A percentile compares a stretch with the other conserved stretches of the same genome.
These are phyloP conservation scores for Aspergillus ibericus DNA, from an alignment of 2,329 filamentous ascomycete genomes.

Conservation along the genomic window DNA sequence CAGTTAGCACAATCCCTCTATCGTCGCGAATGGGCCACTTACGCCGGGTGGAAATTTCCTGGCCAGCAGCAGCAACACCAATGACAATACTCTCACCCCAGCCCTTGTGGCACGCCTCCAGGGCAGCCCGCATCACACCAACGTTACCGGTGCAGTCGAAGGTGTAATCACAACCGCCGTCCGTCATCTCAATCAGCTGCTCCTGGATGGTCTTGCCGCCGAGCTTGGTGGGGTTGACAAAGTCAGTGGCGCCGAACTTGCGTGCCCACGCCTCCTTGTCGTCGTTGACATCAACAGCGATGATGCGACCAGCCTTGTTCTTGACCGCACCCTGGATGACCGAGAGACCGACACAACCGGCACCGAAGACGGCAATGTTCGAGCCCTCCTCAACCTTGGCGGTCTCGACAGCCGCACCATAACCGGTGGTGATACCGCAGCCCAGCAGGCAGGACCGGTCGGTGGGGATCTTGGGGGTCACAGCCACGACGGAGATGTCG, in stretches of 20 bases:
- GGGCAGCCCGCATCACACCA: conserved; percentile 87
- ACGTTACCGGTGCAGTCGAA: conserved; percentile 99
- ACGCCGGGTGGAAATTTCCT: conserved; percentile 94
- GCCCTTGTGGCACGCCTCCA: conserved; percentile 98
- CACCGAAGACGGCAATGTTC: conserved; percentile 89
- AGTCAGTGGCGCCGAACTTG: conserved; percentile 96
- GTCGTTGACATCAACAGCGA: conserved; percentile 78
- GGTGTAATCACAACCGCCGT: conserved; percentile 97
- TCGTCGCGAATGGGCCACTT: conserved; percentile 49
- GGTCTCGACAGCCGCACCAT: conserved; percentile 91
- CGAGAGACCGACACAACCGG: conserved; percentile 90
- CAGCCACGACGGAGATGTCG: conserved; percentile 95
- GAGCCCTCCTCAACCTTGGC: conserved; percentile 88
- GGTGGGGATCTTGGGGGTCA: conserved; percentile 87
- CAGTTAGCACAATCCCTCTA: conserved; percentile 18
- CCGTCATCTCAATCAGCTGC: conserved; percentile 94
- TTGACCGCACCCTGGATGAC: conserved; percentile 92
- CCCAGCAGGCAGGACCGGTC: conserved; percentile 94
- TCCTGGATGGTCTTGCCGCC: conserved; percentile 78
- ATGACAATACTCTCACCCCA: conserved; percentile 99
- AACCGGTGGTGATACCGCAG: conserved; percentile 97
- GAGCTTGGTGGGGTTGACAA: conserved; percentile 87
- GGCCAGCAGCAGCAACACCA: conserved; percentile 91
- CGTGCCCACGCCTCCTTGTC: conserved; percentile 85
- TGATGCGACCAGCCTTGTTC: conserved; percentile 68